Evolutionary conservation across 441 rosid genomes (phyloP).

Genomic region (Omphalea diandra): DNA sequence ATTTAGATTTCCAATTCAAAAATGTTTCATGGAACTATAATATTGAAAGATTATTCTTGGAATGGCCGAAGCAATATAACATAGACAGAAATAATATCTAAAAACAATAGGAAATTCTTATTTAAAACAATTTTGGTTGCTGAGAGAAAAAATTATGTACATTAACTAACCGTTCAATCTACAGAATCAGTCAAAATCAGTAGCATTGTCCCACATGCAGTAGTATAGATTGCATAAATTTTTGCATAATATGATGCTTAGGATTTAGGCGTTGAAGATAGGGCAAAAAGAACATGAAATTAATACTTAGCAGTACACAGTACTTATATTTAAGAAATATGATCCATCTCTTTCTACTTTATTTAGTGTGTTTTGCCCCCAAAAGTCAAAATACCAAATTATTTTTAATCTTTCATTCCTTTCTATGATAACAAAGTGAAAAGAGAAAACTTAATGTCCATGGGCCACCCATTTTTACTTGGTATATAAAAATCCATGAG

Average conservation of each 20-base stretch:
- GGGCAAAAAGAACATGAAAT: not conserved
- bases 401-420: too few relatives aligned
- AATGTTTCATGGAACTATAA: not conserved
- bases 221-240: not conserved
- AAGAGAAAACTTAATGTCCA: too few relatives aligned
- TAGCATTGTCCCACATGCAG: not conserved
- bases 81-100: conserved; percentile 4
- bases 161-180: not conserved
- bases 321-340: too few relatives aligned
- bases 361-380: too few relatives aligned
- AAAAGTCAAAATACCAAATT: too few relatives aligned
- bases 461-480: too few relatives aligned
- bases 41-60: not conserved
- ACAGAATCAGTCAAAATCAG: not conserved
- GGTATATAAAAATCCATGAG: too few relatives aligned
- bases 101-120: not conserved
- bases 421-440: too few relatives aligned
- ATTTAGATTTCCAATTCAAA: too few relatives aligned
- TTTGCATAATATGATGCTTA: not conserved
- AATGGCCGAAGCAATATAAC: not conserved
- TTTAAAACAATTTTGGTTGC: conserved; percentile 6
- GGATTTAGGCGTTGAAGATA: not conserved
- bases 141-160: not conserved
- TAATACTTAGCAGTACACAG: too few relatives aligned
- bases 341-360: too few relatives aligned